A percentile compares a stretch with the other conserved stretches of the same genome.
Evolutionary conservation across 306 rosid species (phyloP).

Genomic region (Sphenostylis stenocarpa): DNA sequence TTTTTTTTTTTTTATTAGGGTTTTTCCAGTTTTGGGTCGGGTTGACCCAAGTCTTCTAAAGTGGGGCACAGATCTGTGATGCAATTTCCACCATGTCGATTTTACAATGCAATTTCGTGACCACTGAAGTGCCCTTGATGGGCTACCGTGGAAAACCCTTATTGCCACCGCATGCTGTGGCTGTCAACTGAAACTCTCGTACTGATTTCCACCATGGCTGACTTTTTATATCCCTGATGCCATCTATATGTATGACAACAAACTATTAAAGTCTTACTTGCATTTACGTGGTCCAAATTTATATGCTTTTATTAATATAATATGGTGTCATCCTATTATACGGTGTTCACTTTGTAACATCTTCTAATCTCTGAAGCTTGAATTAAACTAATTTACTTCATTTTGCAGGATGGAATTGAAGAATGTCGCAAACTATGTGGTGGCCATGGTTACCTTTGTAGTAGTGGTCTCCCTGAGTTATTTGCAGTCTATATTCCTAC

Average conservation of each 20-base stretch:
- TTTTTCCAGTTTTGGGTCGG: too few species aligned
- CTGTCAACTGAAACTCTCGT: too few species aligned
- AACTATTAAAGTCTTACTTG: not conserved
- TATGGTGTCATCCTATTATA: not conserved
- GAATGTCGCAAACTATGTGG: conserved; percentile 96
- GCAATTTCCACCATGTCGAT: too few species aligned
- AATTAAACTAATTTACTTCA: not conserved
- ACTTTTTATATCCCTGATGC: too few species aligned
- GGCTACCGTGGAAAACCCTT: too few species aligned
- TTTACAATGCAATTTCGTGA: too few species aligned
- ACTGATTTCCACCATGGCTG: too few species aligned
- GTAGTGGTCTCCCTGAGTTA: conserved; percentile 96
- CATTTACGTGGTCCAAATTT: conserved; percentile 15
- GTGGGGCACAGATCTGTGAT: too few species aligned
- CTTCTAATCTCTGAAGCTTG: not conserved
- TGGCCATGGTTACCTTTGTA: conserved; percentile 94
- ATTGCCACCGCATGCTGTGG: too few species aligned
- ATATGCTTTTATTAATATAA: conserved; percentile 13
- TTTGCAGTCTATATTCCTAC: conserved; percentile 98
- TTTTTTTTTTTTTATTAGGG: too few species aligned
- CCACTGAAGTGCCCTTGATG: too few species aligned
- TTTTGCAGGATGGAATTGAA: conserved; percentile 86
- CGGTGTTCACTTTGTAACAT: conserved; percentile 8
- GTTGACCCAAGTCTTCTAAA: too few species aligned
- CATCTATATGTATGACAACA: conserved; percentile 6